These are phyloP conservation scores for Verticillium zaregamsianum DNA, from an alignment of 2,329 filamentous ascomycete species.

Conservation along the genomic window DNA sequence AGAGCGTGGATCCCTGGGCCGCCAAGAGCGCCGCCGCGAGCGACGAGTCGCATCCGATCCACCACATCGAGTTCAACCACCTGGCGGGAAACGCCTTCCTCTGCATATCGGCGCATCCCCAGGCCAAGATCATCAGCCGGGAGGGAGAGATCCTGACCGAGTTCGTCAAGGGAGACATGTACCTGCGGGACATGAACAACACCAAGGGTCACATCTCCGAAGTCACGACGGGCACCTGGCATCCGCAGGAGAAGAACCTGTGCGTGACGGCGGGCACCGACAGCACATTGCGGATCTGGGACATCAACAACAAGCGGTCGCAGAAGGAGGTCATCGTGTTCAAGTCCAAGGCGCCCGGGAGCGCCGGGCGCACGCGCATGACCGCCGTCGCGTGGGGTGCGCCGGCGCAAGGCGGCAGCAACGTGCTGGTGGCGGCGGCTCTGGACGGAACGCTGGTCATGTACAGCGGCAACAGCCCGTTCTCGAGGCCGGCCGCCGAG, in stretches of 20 bases:
- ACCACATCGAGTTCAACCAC: conserved; percentile 83
- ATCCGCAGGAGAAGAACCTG: conserved; percentile 77
- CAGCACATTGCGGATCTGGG: conserved; percentile 95
- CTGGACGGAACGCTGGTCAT: conserved; percentile 87
- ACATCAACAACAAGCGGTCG: conserved; percentile 82
- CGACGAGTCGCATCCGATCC: conserved; percentile 81
- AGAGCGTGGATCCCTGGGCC: conserved; percentile 80
- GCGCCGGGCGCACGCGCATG: conserved; percentile 88
- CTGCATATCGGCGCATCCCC: conserved; percentile 82
- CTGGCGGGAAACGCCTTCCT: conserved; percentile 76
- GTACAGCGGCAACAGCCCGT: conserved; percentile 88
- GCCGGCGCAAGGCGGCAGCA: conserved; percentile 70
- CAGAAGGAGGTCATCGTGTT: conserved; percentile 95
- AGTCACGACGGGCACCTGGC: conserved; percentile 85
- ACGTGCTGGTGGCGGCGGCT: conserved; percentile 75
- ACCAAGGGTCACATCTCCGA: conserved; percentile 96
- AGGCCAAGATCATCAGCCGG: conserved; percentile 83
- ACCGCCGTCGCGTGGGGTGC: conserved; percentile 86
- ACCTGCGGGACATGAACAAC: conserved; percentile 93
- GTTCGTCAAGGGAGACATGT: conserved; percentile 98
- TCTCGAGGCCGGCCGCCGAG: conserved; percentile 75
- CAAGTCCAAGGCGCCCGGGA: conserved; percentile 85
- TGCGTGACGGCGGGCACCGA: conserved; percentile 92
- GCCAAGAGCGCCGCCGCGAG: conserved; percentile 65
- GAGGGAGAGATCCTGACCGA: conserved; percentile 84